These are phyloP conservation scores for Starmerella bacillaris DNA, from an alignment of 805 yeast species.

Conservation along the genomic window DNA sequence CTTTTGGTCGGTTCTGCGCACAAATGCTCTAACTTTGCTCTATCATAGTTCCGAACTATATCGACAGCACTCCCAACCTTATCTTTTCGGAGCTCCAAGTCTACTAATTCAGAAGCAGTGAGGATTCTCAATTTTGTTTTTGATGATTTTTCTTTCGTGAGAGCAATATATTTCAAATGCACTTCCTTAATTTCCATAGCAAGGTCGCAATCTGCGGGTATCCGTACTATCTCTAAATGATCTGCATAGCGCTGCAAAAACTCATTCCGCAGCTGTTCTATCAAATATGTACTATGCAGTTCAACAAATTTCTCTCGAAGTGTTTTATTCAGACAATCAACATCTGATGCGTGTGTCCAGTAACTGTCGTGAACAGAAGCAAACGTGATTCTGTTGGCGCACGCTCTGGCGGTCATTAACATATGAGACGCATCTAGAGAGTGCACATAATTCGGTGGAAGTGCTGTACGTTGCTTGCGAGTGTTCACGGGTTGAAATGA, in stretches of 20 bases:
- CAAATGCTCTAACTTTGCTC: neutral
- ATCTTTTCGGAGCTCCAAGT: conserved; percentile 41
- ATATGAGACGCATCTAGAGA: conserved; percentile 94
- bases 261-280: conserved; percentile 54
- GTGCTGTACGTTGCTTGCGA: conserved; percentile 78
- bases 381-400: conserved; percentile 49
- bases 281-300: conserved; percentile 56
- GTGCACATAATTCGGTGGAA: conserved; percentile 90
- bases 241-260: conserved; percentile 65
- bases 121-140: conserved; percentile 33
- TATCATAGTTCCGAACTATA: neutral
- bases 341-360: conserved; percentile 90
- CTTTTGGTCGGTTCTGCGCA: too few species aligned
- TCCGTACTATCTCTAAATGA: conserved; percentile 40
- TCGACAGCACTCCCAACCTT: conserved; percentile 4
- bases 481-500: conserved; percentile 65
- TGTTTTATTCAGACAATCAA: conserved; percentile 47
- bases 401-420: conserved; percentile 70
- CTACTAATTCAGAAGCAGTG: conserved; percentile 26
- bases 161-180: conserved; percentile 32
- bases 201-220: conserved; percentile 32
- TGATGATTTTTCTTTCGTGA: conserved; percentile 25
- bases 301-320: conserved; percentile 65
- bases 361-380: conserved; percentile 96
- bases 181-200: conserved; percentile 29